Evolutionary conservation across 225 moss, liverwort and hornwort species (phyloP).

Genomic region (Anthoceros angustus): DNA sequence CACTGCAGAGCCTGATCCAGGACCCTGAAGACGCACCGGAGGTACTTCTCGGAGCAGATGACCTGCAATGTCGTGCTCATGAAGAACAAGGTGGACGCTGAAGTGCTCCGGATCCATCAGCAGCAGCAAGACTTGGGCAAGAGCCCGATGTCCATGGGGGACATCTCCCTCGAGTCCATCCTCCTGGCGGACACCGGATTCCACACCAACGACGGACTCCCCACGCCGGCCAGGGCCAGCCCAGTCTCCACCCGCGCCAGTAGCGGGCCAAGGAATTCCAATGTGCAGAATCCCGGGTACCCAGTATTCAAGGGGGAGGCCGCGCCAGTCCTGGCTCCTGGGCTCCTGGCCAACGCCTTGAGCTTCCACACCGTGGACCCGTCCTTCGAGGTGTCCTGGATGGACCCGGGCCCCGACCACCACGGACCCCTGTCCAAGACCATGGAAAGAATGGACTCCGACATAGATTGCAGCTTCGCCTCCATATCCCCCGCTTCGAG

Average conservation of each 20-base stretch:
- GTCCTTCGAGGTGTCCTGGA: neutral
- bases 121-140: neutral
- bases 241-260: neutral
- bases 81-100: neutral
- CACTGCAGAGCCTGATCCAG: neutral
- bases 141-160: neutral
- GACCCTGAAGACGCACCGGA: neutral
- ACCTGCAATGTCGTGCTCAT: slow-evolving; percentile 1
- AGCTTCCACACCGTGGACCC: neutral
- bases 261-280: neutral
- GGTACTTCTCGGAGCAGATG: neutral
- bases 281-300: too few species aligned
- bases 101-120: neutral
- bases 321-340: too few species aligned
- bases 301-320: too few species aligned
- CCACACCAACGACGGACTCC: neutral
- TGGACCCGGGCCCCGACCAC: neutral
- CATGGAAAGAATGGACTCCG: too few species aligned
- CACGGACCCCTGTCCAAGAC: too few species aligned
- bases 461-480: neutral
- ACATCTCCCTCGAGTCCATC: neutral
- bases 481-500: neutral
- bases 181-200: neutral
- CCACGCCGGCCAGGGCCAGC: slow-evolving; percentile 2
- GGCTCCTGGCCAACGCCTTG: too few species aligned